Evolutionary conservation across 805 yeast species (phyloP), one percentile per base, ranked within the genome.

Genomic region (Metschnikowia gelsemii): DNA sequence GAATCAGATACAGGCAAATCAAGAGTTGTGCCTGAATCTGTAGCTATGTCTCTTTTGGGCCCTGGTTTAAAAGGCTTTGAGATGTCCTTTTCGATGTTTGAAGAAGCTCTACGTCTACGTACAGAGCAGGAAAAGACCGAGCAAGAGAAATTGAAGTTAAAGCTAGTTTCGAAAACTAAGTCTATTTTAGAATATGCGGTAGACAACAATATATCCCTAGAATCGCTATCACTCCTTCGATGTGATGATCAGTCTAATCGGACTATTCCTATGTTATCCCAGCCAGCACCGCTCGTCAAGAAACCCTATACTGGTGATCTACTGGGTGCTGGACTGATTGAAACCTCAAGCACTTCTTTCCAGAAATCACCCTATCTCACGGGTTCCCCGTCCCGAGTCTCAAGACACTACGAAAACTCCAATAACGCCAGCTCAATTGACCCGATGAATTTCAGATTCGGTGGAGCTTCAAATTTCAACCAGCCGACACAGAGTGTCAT

Each of bases 51-150:
- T 3, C 56, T 82, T 8, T 62, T 84, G 26, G 89, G 88, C 1
- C 67, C 78, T 3, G 68, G 75, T 22, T 66, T 78, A 11, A 55
- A 68, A 6, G 59, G 64, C 25, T 79, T 84, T 76, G 79, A 80
- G 0, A 73, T 67, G 52, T 65, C 82, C 6, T 84, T 83, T 40
- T 68, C 70, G 7, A 73, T 88, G 3, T 69, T 82, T 21, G 59
- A 69, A 19, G 78, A 76, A 48, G 81, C 88, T 0, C 62, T 87
- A 26, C 70, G 72, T 24, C 71, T 84, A 22, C 72, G 80, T 38
- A 60, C 78, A 2, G 89, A 87, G 57, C 91, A 84, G 56, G 96
- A 90, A 58, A 72, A 75, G 32, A 84, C 96, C 1, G 84, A 83
- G 50, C 96, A 89, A 59, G 93, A 84, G 50, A 82, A 71, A 51